These are phyloP conservation scores for Thuidium tamariscinum DNA, from an alignment of 225 moss, liverwort and hornwort species.

Conservation along the genomic window DNA sequence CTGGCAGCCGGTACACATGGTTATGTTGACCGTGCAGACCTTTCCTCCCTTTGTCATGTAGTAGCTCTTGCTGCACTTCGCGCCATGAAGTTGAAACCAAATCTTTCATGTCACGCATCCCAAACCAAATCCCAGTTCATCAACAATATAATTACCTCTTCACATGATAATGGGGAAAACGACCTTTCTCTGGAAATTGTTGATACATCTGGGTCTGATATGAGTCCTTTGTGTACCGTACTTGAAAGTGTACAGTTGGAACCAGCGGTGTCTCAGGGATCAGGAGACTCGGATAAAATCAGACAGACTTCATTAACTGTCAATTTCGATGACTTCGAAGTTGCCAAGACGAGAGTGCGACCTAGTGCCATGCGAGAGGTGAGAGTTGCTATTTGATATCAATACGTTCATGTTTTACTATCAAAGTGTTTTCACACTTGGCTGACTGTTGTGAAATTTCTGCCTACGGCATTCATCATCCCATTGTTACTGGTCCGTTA, in stretches of 20 bases:
- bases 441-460: neutral
- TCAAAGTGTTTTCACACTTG: neutral
- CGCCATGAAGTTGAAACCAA: neutral
- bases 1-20: conserved; percentile 87
- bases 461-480: neutral
- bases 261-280: neutral
- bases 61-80: conserved; percentile 86
- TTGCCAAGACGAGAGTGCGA: conserved; percentile 87
- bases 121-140: neutral
- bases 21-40: conserved; percentile 94
- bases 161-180: neutral
- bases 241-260: conserved; percentile 15
- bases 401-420: neutral
- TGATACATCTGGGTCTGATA: neutral
- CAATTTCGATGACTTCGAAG: conserved; percentile 58
- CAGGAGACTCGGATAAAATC: neutral
- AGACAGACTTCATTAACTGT: conserved; percentile 13
- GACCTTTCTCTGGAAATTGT: neutral
- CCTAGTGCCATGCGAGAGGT: conserved; percentile 99
- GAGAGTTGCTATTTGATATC: neutral
- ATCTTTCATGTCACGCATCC: neutral
- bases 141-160: neutral
- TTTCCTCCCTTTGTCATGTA: conserved; percentile 84
- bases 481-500: neutral
- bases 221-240: conserved; percentile 15